Percentiles rank a stretch among this genome's conserved stretches.
phyloP scores from a whole-genome alignment of 2,329 filamentous ascomycete species.

The Intubia oerlemansii region DNA sequence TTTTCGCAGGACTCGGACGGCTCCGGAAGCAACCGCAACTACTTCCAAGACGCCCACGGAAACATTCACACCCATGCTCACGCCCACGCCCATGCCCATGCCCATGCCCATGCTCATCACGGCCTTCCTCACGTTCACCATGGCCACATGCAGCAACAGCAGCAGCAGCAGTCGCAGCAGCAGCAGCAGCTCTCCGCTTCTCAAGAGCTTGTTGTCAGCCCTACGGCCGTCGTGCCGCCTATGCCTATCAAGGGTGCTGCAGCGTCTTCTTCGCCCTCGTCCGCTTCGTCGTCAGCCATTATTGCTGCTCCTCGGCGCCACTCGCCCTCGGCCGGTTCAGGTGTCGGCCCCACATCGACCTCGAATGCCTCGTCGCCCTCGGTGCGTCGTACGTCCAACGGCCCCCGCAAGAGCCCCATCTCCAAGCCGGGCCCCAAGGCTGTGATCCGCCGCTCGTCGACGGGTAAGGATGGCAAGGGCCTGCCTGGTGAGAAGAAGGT shows the following conservation, averaged over 20 bases:
- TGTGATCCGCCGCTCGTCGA: constrained; percentile 58
- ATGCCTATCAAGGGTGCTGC: constrained; percentile 44
- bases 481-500: constrained; percentile 66
- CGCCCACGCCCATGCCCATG: constrained; percentile 26
- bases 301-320: constrained; percentile 22
- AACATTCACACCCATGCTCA: constrained; percentile 21
- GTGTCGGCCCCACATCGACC: constrained; percentile 18
- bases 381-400: constrained; percentile 40
- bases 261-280: constrained; percentile 1
- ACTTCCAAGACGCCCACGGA: constrained; percentile 36
- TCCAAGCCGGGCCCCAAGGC: constrained; percentile 59
- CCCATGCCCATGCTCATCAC: constrained; percentile 22
- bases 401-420: constrained; percentile 54
- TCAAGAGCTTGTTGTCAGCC: constrained; percentile 39
- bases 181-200: too few relatives aligned
- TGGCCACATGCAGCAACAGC: constrained; percentile 29
- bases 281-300: neutral
- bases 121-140: constrained; percentile 19
- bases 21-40: constrained; percentile 34
- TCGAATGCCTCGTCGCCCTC: constrained; percentile 27
- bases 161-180: constrained; percentile 10
- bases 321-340: constrained; percentile 37
- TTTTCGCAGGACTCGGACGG: constrained; percentile 67
- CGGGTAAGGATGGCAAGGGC: constrained; percentile 53
- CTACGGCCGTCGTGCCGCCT: constrained; percentile 43